A percentile compares a stretch with the other conserved stretches of the same genome.
phyloP scores from a whole-genome alignment of 495 filamentous ascomycete species.

The Evernia prunastri region DNA sequence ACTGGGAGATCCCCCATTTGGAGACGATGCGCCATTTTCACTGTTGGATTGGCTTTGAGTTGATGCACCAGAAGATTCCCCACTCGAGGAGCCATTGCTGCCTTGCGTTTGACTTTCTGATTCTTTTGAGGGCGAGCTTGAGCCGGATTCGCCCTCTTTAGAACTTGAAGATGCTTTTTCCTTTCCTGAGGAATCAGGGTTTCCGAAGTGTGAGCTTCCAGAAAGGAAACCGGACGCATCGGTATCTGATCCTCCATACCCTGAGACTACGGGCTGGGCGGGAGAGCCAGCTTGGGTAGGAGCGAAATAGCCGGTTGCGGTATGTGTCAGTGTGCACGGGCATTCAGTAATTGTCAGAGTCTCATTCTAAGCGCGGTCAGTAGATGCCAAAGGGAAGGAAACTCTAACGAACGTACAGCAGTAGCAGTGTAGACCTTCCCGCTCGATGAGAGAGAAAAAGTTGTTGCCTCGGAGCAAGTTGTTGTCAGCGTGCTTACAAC shows the following conservation, averaged over 20 bases:
- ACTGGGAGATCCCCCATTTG: not conserved
- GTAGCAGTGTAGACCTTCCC: slow-evolving; percentile 2
- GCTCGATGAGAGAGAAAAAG: not conserved
- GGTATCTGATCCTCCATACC: not conserved
- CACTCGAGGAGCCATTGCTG: not conserved
- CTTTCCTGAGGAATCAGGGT: not conserved
- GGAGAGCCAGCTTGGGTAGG: not conserved
- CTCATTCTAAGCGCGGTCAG: not conserved
- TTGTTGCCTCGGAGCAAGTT: not conserved
- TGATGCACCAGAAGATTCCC: not conserved
- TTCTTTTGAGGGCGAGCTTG: not conserved
- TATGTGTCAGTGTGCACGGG: not conserved
- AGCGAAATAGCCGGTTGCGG: not conserved
- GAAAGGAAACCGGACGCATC: not conserved
- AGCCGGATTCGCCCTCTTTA: not conserved
- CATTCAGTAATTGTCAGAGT: not conserved
- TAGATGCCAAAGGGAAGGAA: not conserved
- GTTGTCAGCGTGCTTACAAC: not conserved
- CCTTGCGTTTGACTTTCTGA: not conserved
- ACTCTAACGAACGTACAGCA: not conserved
- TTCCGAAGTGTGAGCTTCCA: not conserved
- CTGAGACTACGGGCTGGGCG: not conserved
- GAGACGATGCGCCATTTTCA: not conserved
- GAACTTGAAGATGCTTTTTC: not conserved
- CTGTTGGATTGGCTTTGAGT: slow-evolving; percentile 2